These are phyloP conservation scores for Globisporangium rhizosaccharum DNA, from an alignment of 352 stramenopile genomes.

Conservation along the genomic window DNA sequence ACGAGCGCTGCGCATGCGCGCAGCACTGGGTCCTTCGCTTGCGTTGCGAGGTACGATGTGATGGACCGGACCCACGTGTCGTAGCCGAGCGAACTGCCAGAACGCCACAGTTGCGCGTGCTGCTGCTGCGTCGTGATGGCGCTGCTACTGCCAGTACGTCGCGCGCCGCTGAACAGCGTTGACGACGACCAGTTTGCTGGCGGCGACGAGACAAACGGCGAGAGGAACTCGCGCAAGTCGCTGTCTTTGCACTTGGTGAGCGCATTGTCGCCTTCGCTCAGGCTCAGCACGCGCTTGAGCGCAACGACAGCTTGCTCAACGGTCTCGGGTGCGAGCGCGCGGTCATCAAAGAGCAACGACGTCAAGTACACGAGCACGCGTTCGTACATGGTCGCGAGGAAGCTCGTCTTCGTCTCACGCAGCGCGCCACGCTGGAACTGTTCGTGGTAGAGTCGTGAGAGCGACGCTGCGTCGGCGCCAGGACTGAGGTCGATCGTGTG, in stretches of 20 bases:
- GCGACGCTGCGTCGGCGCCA: conserved; percentile 33
- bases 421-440: conserved; percentile 58
- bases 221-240: conserved; percentile 63
- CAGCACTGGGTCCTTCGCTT: conserved; percentile 44
- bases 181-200: conserved; percentile 55
- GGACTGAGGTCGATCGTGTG: conserved; percentile 60
- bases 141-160: conserved; percentile 2
- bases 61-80: conserved; percentile 54
- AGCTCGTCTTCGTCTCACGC: conserved; percentile 40
- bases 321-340: conserved; percentile 21
- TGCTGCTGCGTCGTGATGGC: conserved; percentile 11
- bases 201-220: conserved; percentile 36
- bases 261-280: conserved; percentile 28
- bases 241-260: conserved; percentile 45
- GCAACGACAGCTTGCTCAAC: conserved; percentile 40
- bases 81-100: conserved; percentile 31
- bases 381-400: conserved; percentile 53
- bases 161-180: not conserved
- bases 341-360: conserved; percentile 61
- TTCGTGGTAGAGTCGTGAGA: conserved; percentile 46
- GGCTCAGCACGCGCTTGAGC: conserved; percentile 41
- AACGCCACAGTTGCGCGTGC: conserved; percentile 36
- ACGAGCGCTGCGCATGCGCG: conserved; percentile 36
- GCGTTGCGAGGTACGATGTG: conserved; percentile 30
- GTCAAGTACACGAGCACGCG: conserved; percentile 49